Evolutionary conservation across 352 stramenopile genomes (phyloP), one percentile per base, ranked within the genome.

Genomic region (Globisporangium nunn): DNA sequence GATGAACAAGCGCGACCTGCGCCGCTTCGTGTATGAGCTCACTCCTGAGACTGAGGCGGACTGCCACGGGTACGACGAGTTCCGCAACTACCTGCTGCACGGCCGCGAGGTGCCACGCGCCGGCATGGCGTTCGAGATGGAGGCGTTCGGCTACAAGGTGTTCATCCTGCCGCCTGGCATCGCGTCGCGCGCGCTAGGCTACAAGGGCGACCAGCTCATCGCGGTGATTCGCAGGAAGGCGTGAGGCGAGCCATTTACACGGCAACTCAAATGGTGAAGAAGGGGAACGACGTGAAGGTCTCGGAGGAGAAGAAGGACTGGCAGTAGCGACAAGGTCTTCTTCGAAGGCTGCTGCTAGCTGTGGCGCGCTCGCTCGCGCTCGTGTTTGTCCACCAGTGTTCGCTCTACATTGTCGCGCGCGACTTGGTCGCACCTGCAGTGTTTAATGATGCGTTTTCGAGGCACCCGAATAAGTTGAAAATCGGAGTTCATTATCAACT

Each of bases 141-240:
- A 93, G 23, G 56, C 69, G 2, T 68, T 74, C 29, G 74, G 80
- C 5, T 89, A 77, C 62, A 91, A 91, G 54, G 64, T 89, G 47
- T 91, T 93, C 65, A 75, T 93, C 50, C 51, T 93, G 40, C 82
- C 82, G 44, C 80, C 82, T 0, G 80, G 82, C 17, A 58, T 73
- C 43, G 80, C 76, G 41, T 67, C 80, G 12, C 74, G 82, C n/a
- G 61, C 73, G 28, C 60, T 93, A 30, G 82, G 82, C 50, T 93
- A 93, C 68, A 87, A 88, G 52, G 71, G 60, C 45, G 68, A 82
- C 8, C 58, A 82, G 18, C 74, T 93, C 76, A 69, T 93, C 52
- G 82, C 70, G 8, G 78, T 91, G 37, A 66, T 93, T 23, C 82
- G 82, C 29, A 55, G 35, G 45, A 58, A 58, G 8, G 52, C 45